A percentile compares a stretch with the other conserved stretches of the same genome.
phyloP scores from a whole-genome alignment of 2,329 filamentous ascomycete species.

The Thielaviopsis cerberus region DNA sequence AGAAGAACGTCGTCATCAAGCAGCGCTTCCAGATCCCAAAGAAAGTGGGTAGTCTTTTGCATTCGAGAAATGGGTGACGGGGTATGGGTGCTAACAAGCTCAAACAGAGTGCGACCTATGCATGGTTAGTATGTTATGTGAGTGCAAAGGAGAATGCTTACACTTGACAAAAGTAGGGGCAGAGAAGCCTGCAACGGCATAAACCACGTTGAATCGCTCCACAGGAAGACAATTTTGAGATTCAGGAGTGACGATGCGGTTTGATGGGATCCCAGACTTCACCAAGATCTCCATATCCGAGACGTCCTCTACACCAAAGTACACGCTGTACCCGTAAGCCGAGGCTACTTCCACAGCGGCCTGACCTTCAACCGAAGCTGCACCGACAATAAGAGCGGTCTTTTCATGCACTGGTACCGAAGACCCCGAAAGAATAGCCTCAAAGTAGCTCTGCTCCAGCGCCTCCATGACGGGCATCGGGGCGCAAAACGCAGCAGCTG shows the following conservation, averaged over 20 bases:
- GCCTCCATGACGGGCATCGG: conserved; percentile 1
- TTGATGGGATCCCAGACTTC: conserved; percentile 18
- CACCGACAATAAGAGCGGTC: conserved; percentile 27
- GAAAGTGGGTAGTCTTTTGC: background rate
- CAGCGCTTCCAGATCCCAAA: conserved; percentile 6
- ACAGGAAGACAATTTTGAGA: background rate
- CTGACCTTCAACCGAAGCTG: conserved; percentile 25
- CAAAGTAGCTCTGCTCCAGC: background rate
- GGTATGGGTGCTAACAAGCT: background rate
- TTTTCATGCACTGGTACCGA: background rate
- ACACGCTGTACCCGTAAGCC: conserved; percentile 22
- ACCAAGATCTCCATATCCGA: conserved; percentile 23
- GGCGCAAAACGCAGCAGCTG: conserved; percentile 1
- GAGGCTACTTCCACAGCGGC: conserved; percentile 25
- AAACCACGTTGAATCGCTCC: background rate
- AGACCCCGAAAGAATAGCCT: background rate
- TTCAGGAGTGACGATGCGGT: conserved; percentile 20
- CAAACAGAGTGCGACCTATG: conserved; percentile 3
- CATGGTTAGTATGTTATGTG: background rate
- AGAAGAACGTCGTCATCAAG: conserved; percentile 2
- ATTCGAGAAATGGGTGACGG: background rate
- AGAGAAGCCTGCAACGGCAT: background rate
- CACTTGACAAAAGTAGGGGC: conserved; percentile 17
- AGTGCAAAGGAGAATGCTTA: conserved; percentile 14
- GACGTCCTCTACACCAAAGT: conserved; percentile 21